Base-by-base conservation (phyloP, 2,329 filamentous ascomycete species). In the Pleochaeta shiraiana region DNA sequence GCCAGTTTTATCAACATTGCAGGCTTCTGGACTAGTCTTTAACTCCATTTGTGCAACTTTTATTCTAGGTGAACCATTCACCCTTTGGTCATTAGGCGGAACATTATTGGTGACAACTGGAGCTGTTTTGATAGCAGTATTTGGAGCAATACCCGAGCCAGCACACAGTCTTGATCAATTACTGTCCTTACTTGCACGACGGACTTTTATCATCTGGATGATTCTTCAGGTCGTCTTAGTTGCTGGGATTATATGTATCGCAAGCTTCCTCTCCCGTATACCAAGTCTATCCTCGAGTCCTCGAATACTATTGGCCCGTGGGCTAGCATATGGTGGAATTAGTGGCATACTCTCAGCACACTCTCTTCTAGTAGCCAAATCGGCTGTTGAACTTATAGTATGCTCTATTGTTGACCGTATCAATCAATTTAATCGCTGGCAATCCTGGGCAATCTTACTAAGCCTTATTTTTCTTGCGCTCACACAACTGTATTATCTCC, bases 21-120 rank as follows among this genome's bases (percentile, higher is more conserved):
- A 98, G 77, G 92, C 92, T 21, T 95, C 92, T 3, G 93, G 93
- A 55, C 81, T 98, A 64, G 93, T 98, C 67, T 98, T 98, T 80
- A 98, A 98, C 78, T 95, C 92, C 65, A 90, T 97, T 74, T 95
- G 95, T 79, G 93, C 93, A 67, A 95, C 90, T 55, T 77, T 97
- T 65, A 89, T 97, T 71, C 81, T 98, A 60, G 86, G 87, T 71
- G 92, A 98, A 75, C 89, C 91, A 4, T 98, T 97, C 75, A 97
- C 93, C 63, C 83, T 82, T 73, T 95, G 90, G 81, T 96, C 92
- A n/a, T 79, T 95, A 43, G 82, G 88, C 71, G 93, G 93, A 43
- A 98, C 93, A 1, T 71, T 93, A 63, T 82, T 98, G 62, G 93
- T 97, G 50, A 92, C 89, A 67, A 79, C 79, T 26, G 93, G 93